Percentiles rank a stretch among this genome's conserved stretches.
Conservation (phyloP, 176 grass and related monocot species). For the Saccharum officinarum region DNA sequence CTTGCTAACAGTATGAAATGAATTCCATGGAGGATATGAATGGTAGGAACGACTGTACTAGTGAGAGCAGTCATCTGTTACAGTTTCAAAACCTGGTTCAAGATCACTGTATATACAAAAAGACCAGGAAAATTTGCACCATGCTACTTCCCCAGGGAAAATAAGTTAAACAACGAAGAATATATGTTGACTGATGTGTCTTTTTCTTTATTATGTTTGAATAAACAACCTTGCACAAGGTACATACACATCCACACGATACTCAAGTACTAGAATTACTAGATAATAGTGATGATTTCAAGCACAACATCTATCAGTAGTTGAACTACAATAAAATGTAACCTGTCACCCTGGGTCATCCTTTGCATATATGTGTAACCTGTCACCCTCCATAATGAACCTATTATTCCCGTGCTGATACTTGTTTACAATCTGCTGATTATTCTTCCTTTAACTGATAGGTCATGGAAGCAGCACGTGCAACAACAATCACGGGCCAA, state of each 20-base stretch:
- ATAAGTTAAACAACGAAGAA: not conserved
- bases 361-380: not conserved
- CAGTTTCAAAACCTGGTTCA: conserved; percentile 6
- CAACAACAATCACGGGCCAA: conserved; percentile 55
- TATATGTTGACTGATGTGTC: not conserved
- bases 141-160: not conserved
- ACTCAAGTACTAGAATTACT: not conserved
- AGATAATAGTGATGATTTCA: not conserved
- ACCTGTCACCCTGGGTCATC: not conserved
- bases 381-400: not conserved
- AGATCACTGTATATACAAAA: not conserved
- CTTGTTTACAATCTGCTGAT: conserved; percentile 22
- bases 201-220: not conserved
- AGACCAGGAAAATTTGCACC: conserved; percentile 1
- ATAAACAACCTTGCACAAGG: not conserved
- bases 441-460: conserved; percentile 12
- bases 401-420: not conserved
- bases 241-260: not conserved
- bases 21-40: not conserved
- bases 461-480: conserved; percentile 95
- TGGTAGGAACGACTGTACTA: not conserved
- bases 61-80: not conserved
- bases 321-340: not conserved
- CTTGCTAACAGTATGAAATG: not conserved
- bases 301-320: not conserved